Conservation (phyloP, 495 filamentous ascomycete species). For the Astrothelium subdiscretum region DNA sequence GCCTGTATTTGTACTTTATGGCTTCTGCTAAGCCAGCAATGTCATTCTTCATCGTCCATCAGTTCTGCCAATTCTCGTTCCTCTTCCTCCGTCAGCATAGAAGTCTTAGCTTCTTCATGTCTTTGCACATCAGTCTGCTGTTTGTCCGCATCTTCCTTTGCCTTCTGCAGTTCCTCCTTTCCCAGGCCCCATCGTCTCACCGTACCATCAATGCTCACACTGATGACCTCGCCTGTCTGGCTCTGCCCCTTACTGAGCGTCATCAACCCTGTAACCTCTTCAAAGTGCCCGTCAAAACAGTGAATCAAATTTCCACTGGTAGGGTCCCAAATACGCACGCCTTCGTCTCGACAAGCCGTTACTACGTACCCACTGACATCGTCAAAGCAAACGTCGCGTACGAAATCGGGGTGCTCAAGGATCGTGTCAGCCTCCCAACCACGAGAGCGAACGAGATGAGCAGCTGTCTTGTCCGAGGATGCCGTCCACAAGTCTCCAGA, state of each 20-base stretch:
- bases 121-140: slow-evolving; percentile 32
- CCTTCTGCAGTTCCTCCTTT: slow-evolving; percentile 47
- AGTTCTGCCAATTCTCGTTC: slow-evolving; percentile 78
- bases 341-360: slow-evolving; percentile 82
- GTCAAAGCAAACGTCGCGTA: slow-evolving; percentile 65
- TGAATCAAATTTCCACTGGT: slow-evolving; percentile 64
- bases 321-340: slow-evolving; percentile 80
- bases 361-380: slow-evolving; percentile 69
- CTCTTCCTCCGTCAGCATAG: slow-evolving; percentile 63
- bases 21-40: not conserved
- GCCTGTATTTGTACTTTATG: not conserved
- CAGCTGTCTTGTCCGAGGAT: slow-evolving; percentile 72
- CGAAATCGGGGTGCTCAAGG: slow-evolving; percentile 76
- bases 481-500: slow-evolving; percentile 79
- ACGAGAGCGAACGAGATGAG: slow-evolving; percentile 55
- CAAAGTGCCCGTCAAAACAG: slow-evolving; percentile 74
- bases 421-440: slow-evolving; percentile 59
- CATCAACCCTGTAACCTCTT: slow-evolving; percentile 76
- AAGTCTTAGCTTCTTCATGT: slow-evolving; percentile 30
- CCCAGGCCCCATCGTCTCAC: slow-evolving; percentile 68
- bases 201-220: slow-evolving; percentile 81
- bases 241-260: slow-evolving; percentile 21
- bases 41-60: slow-evolving; percentile 62
- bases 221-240: slow-evolving; percentile 48
- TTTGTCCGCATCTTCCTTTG: slow-evolving; percentile 35